Evolutionary conservation across 176 grass and related monocot genomes (phyloP).

Genomic region (Avena eriantha): DNA sequence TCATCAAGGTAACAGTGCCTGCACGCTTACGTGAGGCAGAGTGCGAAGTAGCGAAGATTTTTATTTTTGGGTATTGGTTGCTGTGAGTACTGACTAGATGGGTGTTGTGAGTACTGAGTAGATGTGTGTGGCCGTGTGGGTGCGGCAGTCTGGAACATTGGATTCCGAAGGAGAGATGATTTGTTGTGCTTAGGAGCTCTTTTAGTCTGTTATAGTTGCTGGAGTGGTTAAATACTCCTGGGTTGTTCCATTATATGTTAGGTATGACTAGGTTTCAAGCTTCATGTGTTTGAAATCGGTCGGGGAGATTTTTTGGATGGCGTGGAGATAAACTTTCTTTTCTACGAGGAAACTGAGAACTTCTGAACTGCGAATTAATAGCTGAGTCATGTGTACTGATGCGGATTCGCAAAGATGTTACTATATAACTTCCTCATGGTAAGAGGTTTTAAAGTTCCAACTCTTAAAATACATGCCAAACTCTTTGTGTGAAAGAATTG

Average conservation of each 20-base stretch:
- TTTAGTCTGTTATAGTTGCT: background rate
- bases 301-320: background rate
- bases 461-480: too few species aligned
- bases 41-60: background rate
- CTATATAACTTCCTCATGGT: background rate
- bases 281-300: conserved; percentile 11
- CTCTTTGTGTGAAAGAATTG: background rate
- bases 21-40: background rate
- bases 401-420: background rate
- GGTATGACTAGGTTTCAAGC: background rate
- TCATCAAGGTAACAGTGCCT: conserved; percentile 41
- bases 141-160: background rate
- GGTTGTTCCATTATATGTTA: background rate
- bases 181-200: background rate
- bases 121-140: background rate
- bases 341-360: background rate
- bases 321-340: background rate
- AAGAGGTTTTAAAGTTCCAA: background rate
- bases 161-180: background rate
- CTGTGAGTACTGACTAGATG: conserved; percentile 1
- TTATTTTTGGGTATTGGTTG: background rate
- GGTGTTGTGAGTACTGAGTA: conserved; percentile 6
- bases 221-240: background rate
- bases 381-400: background rate
- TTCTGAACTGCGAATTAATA: background rate